A percentile compares a stretch with the other conserved stretches of the same genome.
Conservation (phyloP, 139 green algal species). For the Picochlorum sp. region DNA sequence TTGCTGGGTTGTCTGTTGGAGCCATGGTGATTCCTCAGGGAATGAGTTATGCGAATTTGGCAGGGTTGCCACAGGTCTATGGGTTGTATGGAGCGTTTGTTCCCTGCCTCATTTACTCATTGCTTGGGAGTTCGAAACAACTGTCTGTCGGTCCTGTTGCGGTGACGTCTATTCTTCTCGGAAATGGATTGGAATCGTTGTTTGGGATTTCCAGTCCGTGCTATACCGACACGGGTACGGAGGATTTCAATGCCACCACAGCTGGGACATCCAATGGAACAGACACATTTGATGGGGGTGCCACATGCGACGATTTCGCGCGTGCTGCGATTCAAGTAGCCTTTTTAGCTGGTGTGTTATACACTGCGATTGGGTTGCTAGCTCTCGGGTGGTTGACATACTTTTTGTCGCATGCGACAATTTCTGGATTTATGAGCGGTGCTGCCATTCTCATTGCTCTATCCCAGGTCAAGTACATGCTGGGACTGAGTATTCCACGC, state of each 20-base stretch:
- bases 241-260: background rate
- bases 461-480: constrained; percentile 37
- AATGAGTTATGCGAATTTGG: constrained; percentile 65
- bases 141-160: constrained; percentile 64
- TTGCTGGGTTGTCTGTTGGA: constrained; percentile 57
- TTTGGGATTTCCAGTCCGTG: constrained; percentile 12
- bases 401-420: constrained; percentile 76
- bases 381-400: constrained; percentile 74
- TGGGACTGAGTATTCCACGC: constrained; percentile 37
- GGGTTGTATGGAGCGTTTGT: constrained; percentile 85
- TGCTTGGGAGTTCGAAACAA: constrained; percentile 62
- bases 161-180: constrained; percentile 49
- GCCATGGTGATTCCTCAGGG: constrained; percentile 65
- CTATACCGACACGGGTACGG: background rate
- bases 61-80: constrained; percentile 59
- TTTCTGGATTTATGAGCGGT: constrained; percentile 77
- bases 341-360: constrained; percentile 65
- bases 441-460: constrained; percentile 70
- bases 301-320: constrained; percentile 30
- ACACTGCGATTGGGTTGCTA: constrained; percentile 62
- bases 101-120: constrained; percentile 64
- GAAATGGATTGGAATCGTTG: constrained; percentile 20
- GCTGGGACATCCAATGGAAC: constrained; percentile 2
- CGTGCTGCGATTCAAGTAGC: constrained; percentile 47
- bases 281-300: constrained; percentile 9